Evolutionary conservation across 2,329 filamentous ascomycete genomes (phyloP), one percentile per base, ranked within the genome.

Genomic region (Boeremia lycopersici): DNA sequence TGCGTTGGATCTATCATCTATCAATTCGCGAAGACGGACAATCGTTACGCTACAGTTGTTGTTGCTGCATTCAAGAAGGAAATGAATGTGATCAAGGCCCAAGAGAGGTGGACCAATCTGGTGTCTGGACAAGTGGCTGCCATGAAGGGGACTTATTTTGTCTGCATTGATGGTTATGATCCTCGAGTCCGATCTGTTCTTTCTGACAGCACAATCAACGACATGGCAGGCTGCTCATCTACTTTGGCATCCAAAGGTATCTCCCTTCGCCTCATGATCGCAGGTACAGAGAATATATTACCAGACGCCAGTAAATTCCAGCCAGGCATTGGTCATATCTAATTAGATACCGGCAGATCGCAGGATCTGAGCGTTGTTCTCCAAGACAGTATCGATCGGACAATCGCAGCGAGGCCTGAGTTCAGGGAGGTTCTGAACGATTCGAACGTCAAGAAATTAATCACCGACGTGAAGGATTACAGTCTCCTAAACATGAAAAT

Each of bases 1-100:
- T 63, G 55, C 1, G 17, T 63, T 23, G 59, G 56, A 6, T 61
- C 58, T 7, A 57, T 61, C 38, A 53, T 63, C 23, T 61, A 59
- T 17, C 60, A 63, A 2, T 51, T 63, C n/a, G 39, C 39, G n/a
- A 53, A 47, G 28, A 13, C 9, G 8, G 41, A 63, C 28, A 9
- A 40, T 1, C 51, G 42, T 4, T 63, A 63, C 39, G 60, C 60
- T 12, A 46, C 43, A 35, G 29, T 47, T 3, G 60, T 61, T 13
- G 57, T 50, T 15, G 43, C 49, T 13, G 48, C 30, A 5, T 60
- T 54, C 25, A 36, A 40, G 11, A 40, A 41, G 31, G 25, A 42
- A 6, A 30, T 9, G 8, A 13, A 12, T 12, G 15, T 23, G 9
- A 31, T 25, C 1, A 9, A 13, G 25, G 47, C 47, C 8, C 23